phyloP scores from a whole-genome alignment of 1,284 basidiomycete genomes.

The Omphalotus olearius region DNA sequence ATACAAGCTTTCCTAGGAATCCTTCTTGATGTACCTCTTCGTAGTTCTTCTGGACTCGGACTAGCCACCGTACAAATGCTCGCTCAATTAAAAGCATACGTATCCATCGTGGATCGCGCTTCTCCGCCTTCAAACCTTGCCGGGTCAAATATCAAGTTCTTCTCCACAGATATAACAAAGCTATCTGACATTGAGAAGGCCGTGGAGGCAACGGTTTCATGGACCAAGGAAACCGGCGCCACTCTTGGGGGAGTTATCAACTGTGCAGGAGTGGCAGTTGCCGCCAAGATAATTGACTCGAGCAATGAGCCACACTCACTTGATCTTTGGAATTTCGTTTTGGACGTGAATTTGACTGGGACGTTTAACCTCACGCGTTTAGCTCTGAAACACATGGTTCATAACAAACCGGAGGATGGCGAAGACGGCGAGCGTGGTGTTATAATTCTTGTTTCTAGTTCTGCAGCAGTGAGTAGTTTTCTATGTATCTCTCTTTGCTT shows the following conservation, averaged over 20 bases:
- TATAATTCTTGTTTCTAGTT: conserved; percentile 48
- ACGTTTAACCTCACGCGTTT: conserved; percentile 53
- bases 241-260: conserved; percentile 50
- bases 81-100: conserved; percentile 35
- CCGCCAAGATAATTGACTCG: conserved; percentile 42
- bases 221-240: conserved; percentile 39
- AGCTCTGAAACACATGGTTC: conserved; percentile 42
- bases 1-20: background rate
- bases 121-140: conserved; percentile 29
- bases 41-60: conserved; percentile 51
- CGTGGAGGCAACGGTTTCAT: conserved; percentile 36
- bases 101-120: conserved; percentile 46
- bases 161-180: conserved; percentile 41
- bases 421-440: conserved; percentile 50
- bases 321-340: conserved; percentile 46
- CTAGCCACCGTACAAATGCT: conserved; percentile 45
- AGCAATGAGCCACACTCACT: conserved; percentile 41
- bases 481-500: background rate
- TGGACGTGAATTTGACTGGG: conserved; percentile 50
- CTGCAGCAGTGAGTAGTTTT: conserved; percentile 43
- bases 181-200: conserved; percentile 34
- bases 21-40: background rate
- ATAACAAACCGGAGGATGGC: conserved; percentile 39
- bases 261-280: conserved; percentile 45
- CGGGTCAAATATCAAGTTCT: conserved; percentile 33